phyloP scores from a whole-genome alignment of 495 filamentous ascomycete genomes.

The Cudoniella acicularis region DNA sequence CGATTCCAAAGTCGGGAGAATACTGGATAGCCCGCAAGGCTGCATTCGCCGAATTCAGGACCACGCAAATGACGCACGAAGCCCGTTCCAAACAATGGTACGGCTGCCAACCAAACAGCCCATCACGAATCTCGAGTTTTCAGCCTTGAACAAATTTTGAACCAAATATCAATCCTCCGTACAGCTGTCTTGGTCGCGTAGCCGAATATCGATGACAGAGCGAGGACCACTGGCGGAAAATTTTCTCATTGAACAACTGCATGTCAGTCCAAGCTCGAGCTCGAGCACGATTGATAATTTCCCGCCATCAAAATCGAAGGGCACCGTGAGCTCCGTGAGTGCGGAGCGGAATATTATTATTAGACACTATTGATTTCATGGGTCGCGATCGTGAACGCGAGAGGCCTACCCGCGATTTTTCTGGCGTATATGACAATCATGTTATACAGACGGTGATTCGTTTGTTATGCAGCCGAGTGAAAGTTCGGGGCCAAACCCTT shows the following conservation, averaged over 20 bases:
- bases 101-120: neutral
- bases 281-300: conserved; percentile 4
- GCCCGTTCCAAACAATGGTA: neutral
- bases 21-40: neutral
- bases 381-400: conserved; percentile 5
- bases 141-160: too few relatives aligned
- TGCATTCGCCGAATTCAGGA: neutral
- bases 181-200: neutral
- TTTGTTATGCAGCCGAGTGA: conserved; percentile 15
- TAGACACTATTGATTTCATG: conserved; percentile 13
- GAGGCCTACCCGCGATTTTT: neutral
- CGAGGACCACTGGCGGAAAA: neutral
- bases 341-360: neutral
- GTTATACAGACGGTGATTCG: conserved; percentile 17
- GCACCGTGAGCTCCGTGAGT: neutral
- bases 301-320: neutral
- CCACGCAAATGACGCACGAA: neutral
- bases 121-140: neutral
- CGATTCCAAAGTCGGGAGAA: neutral
- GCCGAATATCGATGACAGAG: neutral
- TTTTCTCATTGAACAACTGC: neutral
- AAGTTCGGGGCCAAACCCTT: neutral
- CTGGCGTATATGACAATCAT: conserved; percentile 20
- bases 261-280: neutral
- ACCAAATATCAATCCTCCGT: too few relatives aligned